Base-by-base conservation (phyloP, 441 rosid genomes). In the Eutrema salsugineum region DNA sequence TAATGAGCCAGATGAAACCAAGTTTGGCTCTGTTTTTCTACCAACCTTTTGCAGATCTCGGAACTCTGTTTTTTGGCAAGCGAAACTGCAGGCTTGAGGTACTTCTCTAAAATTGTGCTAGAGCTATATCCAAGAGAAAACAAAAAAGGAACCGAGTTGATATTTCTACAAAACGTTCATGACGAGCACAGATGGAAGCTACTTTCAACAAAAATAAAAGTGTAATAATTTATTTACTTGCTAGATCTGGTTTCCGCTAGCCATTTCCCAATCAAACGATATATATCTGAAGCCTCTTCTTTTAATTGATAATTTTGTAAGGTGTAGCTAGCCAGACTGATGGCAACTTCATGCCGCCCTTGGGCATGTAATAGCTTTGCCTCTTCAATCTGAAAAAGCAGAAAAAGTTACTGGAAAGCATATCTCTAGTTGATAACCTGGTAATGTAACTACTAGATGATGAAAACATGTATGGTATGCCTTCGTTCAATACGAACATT, bases 181-280 rank as follows among this genome's bases (percentile, higher is more conserved):
- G 30, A 27, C 27, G 28, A 51, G 15, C 55, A 65, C 57, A 12
- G 42, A 36, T 44, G 28, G 33, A 62, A 46, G 71, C 44, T 54
- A 11, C 61, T 48, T 14, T 49, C 40, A 71, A 63, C 53, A 55
- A 66, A 33, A 79, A 71, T 20, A 33, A 74, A 17, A 66, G 24
- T 10, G 64, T 38, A 70, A 59, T 48, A 22, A 48, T 47, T 49
- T 58, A 48, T 40, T 71, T 83, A 95, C 99, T 85, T 93, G 99
- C 98, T 93, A 73, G 98, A 91, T 91, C 99, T 83, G 71, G 95
- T 91, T 88, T 93, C 97, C 8, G 96, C 99, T 64, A 95, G 89
- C 99, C 99, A 95, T 82, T 93, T 95, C 46, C 99, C 99, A 35
- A 89, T 88, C 85, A 95, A 82, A 77, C 98, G 95, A 77, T 84